Evolutionary conservation across 495 filamentous ascomycete genomes (phyloP), one percentile per base, ranked within the genome.

Genomic region (Rostrohypoxylon terebratum): DNA sequence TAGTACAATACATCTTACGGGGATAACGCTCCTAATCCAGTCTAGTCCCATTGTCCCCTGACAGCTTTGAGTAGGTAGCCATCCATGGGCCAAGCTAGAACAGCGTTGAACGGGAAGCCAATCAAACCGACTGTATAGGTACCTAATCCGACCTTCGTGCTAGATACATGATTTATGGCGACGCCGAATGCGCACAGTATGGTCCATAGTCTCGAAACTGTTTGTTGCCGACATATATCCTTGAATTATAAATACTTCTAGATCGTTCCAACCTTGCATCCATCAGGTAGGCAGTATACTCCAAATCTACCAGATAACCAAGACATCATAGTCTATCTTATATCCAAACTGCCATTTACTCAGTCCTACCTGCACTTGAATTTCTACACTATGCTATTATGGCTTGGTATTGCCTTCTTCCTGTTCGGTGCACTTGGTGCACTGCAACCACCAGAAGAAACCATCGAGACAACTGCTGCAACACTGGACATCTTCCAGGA

Each of bases 81-180:
- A n/a, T n/a, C 85, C 86, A 90, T 88, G 0, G 86, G 86, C 85
- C 86, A 89, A 69, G 88, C 86, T 14, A 90, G 78, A 36, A 89
- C 78, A 0, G 86, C 86, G 64, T 86, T 85, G 60, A 70, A 64
- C 18, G 68, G 68, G 18, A 64, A 58, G 21, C 68, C 60, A 36
- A 64, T 70, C 50, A 57, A 57, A 59, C 59, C 67, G 18, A 63
- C 57, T 45, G 13, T 45, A 7, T 45, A n/a, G n/a, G n/a, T n/a
- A 45, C 42, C 42, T 45, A 45, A 45, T 45, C 42, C 42, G 21
- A 48, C 44, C 44, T 48, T 48, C 1, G 44, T 21, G 44, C 44
- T 21, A 21, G 16, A 48, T 48, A 21, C 44, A 48, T 48, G 58
- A 61, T 61, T 61, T 48, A 61, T 61, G 58, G 40, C 58, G 58